phyloP scores from a whole-genome alignment of 257 asterid species.

The Petrea volubilis region DNA sequence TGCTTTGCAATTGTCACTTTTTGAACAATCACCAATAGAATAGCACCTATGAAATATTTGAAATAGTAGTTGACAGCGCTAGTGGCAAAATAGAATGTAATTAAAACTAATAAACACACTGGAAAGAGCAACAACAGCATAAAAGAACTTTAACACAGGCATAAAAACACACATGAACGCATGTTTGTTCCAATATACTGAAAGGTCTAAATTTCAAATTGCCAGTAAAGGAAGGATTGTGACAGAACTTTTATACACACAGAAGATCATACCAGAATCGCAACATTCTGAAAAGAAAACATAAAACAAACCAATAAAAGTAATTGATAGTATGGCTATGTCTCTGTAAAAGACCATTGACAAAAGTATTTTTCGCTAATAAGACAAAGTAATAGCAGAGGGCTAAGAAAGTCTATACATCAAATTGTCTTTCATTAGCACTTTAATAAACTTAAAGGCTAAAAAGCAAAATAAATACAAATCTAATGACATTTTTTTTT shows the following conservation, averaged over 20 bases:
- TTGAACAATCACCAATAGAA: neutral
- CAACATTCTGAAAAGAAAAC: slow-evolving; percentile 10
- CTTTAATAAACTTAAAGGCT: neutral
- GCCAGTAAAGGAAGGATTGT: neutral
- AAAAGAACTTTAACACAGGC: neutral
- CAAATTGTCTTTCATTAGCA: neutral
- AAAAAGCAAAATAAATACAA: slow-evolving; percentile 5
- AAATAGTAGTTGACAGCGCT: neutral
- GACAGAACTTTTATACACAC: neutral
- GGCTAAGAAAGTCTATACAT: neutral
- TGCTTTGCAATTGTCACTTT: neutral
- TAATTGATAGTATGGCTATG: neutral
- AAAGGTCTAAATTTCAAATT: neutral
- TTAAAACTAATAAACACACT: neutral
- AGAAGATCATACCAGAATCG: slow-evolving; percentile 1
- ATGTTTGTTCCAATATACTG: neutral
- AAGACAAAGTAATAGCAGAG: neutral
- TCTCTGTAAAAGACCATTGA: neutral
- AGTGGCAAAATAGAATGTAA: neutral
- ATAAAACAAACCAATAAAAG: slow-evolving; percentile 10
- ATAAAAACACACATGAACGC: slow-evolving; percentile 4
- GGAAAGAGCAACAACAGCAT: neutral
- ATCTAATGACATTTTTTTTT: neutral
- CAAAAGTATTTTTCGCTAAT: neutral
- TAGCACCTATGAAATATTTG: neutral